A percentile compares a stretch with the other conserved stretches of the same genome.
phyloP scores from a whole-genome alignment of 345 rosid species.

The Citrus glauca region DNA sequence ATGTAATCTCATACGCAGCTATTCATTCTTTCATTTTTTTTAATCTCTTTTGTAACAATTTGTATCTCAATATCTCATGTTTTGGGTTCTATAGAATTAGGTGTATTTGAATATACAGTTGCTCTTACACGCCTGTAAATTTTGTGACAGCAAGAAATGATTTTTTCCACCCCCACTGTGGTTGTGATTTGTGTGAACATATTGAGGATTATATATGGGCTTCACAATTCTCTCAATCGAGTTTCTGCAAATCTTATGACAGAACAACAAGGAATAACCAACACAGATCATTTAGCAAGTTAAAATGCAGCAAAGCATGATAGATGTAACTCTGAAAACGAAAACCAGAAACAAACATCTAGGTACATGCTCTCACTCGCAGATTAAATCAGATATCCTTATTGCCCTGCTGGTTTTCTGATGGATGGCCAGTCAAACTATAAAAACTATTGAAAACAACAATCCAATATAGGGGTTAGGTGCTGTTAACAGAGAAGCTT shows the following conservation, averaged over 20 bases:
- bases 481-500: background rate
- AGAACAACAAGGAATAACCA: background rate
- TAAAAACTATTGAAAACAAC: background rate
- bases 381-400: background rate
- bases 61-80: slow-evolving; percentile 9
- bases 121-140: slow-evolving; percentile 27
- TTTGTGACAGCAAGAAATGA: slow-evolving; percentile 26
- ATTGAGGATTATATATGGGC: background rate
- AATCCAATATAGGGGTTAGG: background rate
- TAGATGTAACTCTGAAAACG: background rate
- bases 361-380: background rate
- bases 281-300: background rate
- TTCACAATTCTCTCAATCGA: background rate
- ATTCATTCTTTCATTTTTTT: slow-evolving; percentile 27
- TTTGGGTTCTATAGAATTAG: slow-evolving; percentile 16
- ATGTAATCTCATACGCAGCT: slow-evolving; percentile 15
- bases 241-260: background rate
- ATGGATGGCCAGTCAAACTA: background rate
- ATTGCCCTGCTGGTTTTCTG: background rate
- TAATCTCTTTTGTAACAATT: background rate
- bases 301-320: background rate
- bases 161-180: background rate
- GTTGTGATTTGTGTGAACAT: background rate
- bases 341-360: background rate
- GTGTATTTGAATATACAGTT: slow-evolving; percentile 22